A percentile compares a stretch with the other conserved stretches of the same genome.
These are phyloP conservation scores for Hypomyces rosellus DNA, from an alignment of 2,329 filamentous ascomycete species.

Conservation along the genomic window DNA sequence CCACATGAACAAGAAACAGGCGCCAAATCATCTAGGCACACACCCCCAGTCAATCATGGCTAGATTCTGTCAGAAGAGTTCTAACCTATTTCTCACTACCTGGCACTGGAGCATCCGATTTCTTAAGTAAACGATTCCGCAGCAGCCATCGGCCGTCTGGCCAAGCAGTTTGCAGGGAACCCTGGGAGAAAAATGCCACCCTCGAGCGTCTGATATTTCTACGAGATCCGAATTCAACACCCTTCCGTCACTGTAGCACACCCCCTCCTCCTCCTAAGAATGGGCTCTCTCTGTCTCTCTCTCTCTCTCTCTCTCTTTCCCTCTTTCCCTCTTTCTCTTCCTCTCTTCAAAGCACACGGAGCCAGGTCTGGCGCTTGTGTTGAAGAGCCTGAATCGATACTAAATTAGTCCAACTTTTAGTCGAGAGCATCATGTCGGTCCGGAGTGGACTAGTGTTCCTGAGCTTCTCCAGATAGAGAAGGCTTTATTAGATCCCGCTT, in stretches of 20 bases:
- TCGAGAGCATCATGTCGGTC: slow-evolving; percentile 15
- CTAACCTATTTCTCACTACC: no score
- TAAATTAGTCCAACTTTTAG: slow-evolving; percentile 18
- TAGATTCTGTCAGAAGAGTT: no score
- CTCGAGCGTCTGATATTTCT: slow-evolving; percentile 8
- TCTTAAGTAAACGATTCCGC: background rate
- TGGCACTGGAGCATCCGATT: background rate
- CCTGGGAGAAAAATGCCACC: slow-evolving; percentile 7
- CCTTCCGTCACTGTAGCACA: slow-evolving; percentile 6
- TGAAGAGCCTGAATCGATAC: slow-evolving; percentile 24
- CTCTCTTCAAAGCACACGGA: slow-evolving; percentile 17
- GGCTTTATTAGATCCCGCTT: slow-evolving; percentile 28
- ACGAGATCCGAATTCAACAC: slow-evolving; percentile 12
- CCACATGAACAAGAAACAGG: background rate
- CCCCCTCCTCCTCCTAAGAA: slow-evolving; percentile 41
- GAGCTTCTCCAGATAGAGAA: slow-evolving; percentile 10
- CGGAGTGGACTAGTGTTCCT: slow-evolving; percentile 10
- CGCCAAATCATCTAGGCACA: background rate
- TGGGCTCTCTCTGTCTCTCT: slow-evolving; percentile 36
- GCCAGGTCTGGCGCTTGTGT: slow-evolving; percentile 19
- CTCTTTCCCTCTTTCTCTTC: background rate
- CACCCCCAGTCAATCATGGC: background rate
- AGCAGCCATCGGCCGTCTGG: slow-evolving; percentile 7
- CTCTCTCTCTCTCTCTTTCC: slow-evolving; percentile 12
- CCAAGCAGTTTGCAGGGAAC: slow-evolving; percentile 9